Percentiles rank a stretch among this genome's conserved stretches.
phyloP scores from a whole-genome alignment of 2,329 filamentous ascomycete species.

The Botrytis hyacinthi region DNA sequence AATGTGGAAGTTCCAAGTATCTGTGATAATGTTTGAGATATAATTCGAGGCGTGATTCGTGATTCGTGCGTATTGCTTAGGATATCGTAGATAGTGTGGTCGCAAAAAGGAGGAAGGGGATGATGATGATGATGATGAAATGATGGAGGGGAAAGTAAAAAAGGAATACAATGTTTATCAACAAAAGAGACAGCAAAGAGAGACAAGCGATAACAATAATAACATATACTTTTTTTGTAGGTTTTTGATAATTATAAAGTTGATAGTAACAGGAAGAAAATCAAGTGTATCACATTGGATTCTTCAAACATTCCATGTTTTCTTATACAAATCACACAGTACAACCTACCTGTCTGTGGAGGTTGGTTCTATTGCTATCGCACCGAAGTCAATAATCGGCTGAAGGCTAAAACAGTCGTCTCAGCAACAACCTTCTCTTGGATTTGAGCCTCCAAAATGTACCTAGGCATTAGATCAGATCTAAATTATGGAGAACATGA shows the following conservation, averaged over 20 bases:
- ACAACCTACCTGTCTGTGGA: not conserved
- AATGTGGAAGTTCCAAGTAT: conserved; percentile 21
- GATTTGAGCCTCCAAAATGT: not conserved
- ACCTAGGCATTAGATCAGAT: not conserved
- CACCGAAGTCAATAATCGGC: conserved; percentile 16
- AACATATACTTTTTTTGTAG: conserved; percentile 14
- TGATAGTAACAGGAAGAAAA: not conserved
- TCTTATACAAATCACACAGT: not conserved
- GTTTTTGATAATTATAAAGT: not conserved
- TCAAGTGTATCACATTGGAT: not conserved
- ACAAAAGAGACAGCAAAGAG: conserved; percentile 10
- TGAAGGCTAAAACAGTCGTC: conserved; percentile 11
- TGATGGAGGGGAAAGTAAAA: not conserved
- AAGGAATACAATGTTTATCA: conserved; percentile 1
- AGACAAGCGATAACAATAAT: not conserved
- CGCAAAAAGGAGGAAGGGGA: not conserved
- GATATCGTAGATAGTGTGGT: not conserved
- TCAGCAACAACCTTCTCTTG: conserved; percentile 13
- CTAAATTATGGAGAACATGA: not conserved
- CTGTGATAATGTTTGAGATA: not conserved
- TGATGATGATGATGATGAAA: not conserved
- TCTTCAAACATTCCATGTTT: not conserved
- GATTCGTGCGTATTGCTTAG: conserved; percentile 12
- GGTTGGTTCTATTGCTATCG: not conserved
- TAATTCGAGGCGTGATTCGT: conserved; percentile 14